Evolutionary conservation across 2,329 filamentous ascomycete genomes (phyloP), one percentile per base, ranked within the genome.

Genomic region (Ophiostoma novo-ulmi): DNA sequence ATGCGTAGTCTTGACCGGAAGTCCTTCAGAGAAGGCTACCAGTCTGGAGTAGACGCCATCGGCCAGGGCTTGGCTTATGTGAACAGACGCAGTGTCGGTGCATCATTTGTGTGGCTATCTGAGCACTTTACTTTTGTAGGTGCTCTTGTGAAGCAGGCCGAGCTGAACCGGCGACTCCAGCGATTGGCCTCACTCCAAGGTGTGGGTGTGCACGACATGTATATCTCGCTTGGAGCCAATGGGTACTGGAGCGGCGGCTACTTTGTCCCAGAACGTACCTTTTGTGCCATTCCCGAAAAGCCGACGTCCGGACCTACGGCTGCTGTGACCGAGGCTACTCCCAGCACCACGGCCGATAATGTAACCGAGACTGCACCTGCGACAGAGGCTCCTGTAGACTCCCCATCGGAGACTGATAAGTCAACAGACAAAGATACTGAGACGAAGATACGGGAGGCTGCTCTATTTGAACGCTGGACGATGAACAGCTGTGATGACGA

Each of bases 121-220:
- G 91, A 90, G 20, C 93, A 97, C 78, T 87, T 97, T 69, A 91
- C 92, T 48, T 97, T 97, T 76, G 90, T 97, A 1, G 92, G 92
- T 0, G 89, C 91, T 65, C 83, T 97, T 1, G 85, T 93, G 74
- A 89, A 91, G 69, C 87, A 88, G 20, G 88, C 89, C 44, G 91
- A 95, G 75, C 81, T 97, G 72, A 87, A 85, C 70, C 84, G 85
- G 63, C 85, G 93, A 20, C 81, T 96, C 2, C 85, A 87, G 71
- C 83, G 86, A 70, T 81, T 94, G 68, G 85, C 85, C 0, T 78
- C 83, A 1, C 82, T 90, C 1, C 87, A 85, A 22, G 87, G 86
- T 0, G 82, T 96, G 0, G 89, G 90, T 0, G 88, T 93, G 74
- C 85, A 87, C 22, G 90, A 94, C 76, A 87, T 94, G 71, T 95